Conservation (phyloP, 768 basidiomycete species). For the Naganishia kalamii region DNA sequence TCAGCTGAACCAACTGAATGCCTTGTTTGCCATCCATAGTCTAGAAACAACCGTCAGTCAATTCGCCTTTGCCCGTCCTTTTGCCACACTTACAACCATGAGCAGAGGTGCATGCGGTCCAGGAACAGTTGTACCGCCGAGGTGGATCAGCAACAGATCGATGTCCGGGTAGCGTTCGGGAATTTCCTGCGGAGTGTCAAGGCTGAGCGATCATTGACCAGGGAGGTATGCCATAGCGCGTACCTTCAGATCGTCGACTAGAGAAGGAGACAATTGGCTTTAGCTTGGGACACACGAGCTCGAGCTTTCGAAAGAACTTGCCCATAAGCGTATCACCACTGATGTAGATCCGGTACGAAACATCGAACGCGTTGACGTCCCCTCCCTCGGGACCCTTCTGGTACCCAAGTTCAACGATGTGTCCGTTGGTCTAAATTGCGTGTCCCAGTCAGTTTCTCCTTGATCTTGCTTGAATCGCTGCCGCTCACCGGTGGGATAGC, state of each 20-base stretch:
- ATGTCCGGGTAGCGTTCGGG: constrained; percentile 43
- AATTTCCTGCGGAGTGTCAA: constrained; percentile 29
- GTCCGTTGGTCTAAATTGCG: constrained; percentile 17
- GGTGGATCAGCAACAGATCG: constrained; percentile 43
- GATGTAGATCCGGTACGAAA: constrained; percentile 42
- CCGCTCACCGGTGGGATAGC: constrained; percentile 31
- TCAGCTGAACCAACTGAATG: constrained; percentile 40
- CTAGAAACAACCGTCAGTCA: background rate
- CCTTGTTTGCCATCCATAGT: constrained; percentile 48
- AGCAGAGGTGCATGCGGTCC: constrained; percentile 33
- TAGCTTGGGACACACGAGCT: background rate
- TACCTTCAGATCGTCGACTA: constrained; percentile 42
- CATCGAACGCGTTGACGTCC: constrained; percentile 16
- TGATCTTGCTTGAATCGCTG: background rate
- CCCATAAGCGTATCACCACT: constrained; percentile 45
- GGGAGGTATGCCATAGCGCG: background rate
- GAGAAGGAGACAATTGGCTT: background rate
- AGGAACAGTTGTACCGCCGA: constrained; percentile 46
- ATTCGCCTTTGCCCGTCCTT: background rate
- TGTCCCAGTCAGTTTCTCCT: background rate
- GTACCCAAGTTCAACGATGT: constrained; percentile 22
- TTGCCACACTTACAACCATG: constrained; percentile 27
- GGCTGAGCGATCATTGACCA: background rate
- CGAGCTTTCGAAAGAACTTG: background rate
- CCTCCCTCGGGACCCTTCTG: constrained; percentile 15